These are phyloP conservation scores for Candida lessepsii DNA, from an alignment of 805 yeast species.

Conservation along the genomic window DNA sequence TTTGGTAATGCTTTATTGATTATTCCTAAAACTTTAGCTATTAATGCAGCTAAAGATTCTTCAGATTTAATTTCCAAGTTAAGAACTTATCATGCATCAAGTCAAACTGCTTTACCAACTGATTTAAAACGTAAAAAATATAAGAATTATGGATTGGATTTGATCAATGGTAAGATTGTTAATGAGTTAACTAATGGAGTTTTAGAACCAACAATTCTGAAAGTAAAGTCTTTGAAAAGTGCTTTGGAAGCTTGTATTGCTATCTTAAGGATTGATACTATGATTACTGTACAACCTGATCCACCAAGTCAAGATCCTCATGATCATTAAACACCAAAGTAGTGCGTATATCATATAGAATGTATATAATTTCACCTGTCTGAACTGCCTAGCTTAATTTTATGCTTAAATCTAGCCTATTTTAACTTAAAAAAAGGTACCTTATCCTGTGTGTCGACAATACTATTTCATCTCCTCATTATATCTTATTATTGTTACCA, in stretches of 20 bases:
- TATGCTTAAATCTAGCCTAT: background rate
- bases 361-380: background rate
- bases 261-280: conserved; percentile 94
- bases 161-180: conserved; percentile 86
- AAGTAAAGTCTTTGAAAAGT: conserved; percentile 87
- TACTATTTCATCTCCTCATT: conserved; percentile 3
- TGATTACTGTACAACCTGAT: conserved; percentile 97
- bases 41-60: conserved; percentile 96
- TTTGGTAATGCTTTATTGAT: conserved; percentile 87
- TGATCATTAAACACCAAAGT: conserved; percentile 50
- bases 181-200: conserved; percentile 85
- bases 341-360: conserved; percentile 4
- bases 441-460: background rate
- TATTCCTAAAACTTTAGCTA: conserved; percentile 95
- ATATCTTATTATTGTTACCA: no score
- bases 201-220: conserved; percentile 91
- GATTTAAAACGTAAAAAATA: conserved; percentile 83
- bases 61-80: conserved; percentile 92
- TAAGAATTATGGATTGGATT: conserved; percentile 89
- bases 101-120: conserved; percentile 81
- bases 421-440: background rate
- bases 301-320: conserved; percentile 90
- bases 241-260: conserved; percentile 99
- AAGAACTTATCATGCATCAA: conserved; percentile 93
- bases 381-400: no score